Base-by-base conservation (phyloP, 768 basidiomycete species). In the Kwoniella sp. region DNA sequence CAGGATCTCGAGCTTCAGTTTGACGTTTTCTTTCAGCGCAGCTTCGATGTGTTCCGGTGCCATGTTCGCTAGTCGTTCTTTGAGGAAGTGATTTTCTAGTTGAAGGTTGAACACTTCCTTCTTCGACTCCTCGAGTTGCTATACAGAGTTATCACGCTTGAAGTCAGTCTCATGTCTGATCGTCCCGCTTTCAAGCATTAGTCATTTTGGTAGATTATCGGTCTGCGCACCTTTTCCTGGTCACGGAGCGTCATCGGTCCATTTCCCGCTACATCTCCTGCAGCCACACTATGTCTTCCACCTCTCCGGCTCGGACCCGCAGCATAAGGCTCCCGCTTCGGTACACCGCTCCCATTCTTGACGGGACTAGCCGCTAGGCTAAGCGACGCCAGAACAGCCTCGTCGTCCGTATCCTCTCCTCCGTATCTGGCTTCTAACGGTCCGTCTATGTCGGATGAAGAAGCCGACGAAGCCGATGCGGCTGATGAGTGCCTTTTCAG, bases 51-150 rank as follows among this genome's bases (percentile, higher is more conserved):
- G 90, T 78, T 95, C 93, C 0, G 93, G 92, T 0, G 91, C 90
- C 54, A 93, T 87, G 73, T 91, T 88, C 1, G 90, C 89, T 13
- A 99, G 86, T 51, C 91, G 89, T 74, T 98, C 93, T 81, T 97
- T 92, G 48, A 96, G 86, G 78, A 96, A 95, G 77, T 96, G 93
- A 2, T 97, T 91, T 64, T 93, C 91, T 57, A 98, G 86, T 81
- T 97, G 96, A 78, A 99, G 88, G 75, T 89, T 90, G 80, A 98
- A 97, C 84, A 95, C 95, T 80, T 98, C 94, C 80, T 94, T 96
- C 83, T 95, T 93, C 74, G 93, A 86, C 67, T 88, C 88, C 82
- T 98, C 93, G 76, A 96, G 92, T 80, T 94, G 91, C 94, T 98
- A 74, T 20, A n/a, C 34, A 50, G 17, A 61, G 17, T 8, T 51